Conservation (phyloP, 2,329 filamentous ascomycete species). For the Beauveria sp. region DNA sequence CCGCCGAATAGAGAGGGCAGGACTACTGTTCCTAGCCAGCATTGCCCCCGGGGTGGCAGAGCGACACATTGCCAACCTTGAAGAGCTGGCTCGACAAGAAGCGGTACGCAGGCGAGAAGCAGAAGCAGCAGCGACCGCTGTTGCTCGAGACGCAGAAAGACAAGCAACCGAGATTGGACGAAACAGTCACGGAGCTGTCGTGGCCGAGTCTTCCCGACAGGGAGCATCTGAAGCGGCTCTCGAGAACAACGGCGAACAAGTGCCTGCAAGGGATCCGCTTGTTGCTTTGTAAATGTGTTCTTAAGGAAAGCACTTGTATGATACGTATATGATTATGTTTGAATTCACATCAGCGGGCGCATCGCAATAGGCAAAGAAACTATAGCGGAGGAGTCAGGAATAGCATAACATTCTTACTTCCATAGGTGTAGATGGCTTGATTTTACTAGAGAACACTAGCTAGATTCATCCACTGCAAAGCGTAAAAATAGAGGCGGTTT, state of each 20-base stretch:
- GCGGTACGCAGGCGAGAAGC: constrained; percentile 37
- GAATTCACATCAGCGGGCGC: constrained; percentile 2
- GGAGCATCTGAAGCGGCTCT: not conserved
- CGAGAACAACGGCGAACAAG: not conserved
- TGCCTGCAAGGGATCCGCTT: constrained; percentile 6
- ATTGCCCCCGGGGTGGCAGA: constrained; percentile 59
- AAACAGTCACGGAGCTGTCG: not conserved
- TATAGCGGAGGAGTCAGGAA: constrained; percentile 6
- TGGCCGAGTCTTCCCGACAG: not conserved
- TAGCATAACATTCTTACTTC: not conserved
- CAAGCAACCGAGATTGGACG: constrained; percentile 9
- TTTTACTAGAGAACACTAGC: not conserved
- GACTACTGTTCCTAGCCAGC: constrained; percentile 57
- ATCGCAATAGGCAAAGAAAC: constrained; percentile 4
- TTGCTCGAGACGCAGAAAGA: constrained; percentile 17
- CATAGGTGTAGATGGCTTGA: not conserved
- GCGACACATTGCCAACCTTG: constrained; percentile 52
- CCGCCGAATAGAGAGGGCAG: constrained; percentile 49
- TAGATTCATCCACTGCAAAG: not conserved
- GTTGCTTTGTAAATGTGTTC: not conserved
- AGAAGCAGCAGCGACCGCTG: constrained; percentile 22
- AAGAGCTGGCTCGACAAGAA: constrained; percentile 39
- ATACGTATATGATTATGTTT: constrained; percentile 1
- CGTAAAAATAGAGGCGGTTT: not conserved
- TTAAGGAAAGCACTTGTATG: not conserved